These are phyloP conservation scores for Saccharomyces jurei DNA, from an alignment of 805 yeast species.

Conservation along the genomic window DNA sequence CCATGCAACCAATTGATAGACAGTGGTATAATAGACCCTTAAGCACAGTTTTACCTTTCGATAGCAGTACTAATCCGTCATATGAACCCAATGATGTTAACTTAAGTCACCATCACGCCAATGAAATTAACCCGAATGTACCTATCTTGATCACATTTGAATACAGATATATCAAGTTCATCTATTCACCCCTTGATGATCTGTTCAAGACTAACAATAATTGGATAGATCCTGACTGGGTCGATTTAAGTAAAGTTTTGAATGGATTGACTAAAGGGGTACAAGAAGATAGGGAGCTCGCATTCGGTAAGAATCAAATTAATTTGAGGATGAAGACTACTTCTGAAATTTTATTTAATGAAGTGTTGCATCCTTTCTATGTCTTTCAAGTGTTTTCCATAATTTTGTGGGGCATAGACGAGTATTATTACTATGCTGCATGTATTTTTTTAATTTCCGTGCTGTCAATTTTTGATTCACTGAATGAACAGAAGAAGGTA, in stretches of 20 bases:
- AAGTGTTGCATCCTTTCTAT: constrained; percentile 90
- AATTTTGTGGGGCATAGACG: constrained; percentile 83
- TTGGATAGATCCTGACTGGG: constrained; percentile 85
- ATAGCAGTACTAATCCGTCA: constrained; percentile 19
- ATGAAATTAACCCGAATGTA: constrained; percentile 36
- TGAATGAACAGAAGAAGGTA: constrained; percentile 77
- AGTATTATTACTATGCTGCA: constrained; percentile 86
- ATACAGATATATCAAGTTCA: constrained; percentile 75
- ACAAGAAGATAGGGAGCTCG: constrained; percentile 58
- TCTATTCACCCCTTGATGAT: constrained; percentile 82
- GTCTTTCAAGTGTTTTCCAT: constrained; percentile 91
- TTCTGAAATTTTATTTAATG: constrained; percentile 63
- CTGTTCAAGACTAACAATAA: constrained; percentile 72
- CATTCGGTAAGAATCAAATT: constrained; percentile 72
- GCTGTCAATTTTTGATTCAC: constrained; percentile 68
- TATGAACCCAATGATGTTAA: constrained; percentile 16
- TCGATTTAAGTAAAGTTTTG: constrained; percentile 42
- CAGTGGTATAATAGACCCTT: constrained; percentile 62
- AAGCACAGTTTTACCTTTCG: constrained; percentile 49
- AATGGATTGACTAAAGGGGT: constrained; percentile 63
- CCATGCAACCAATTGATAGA: constrained; percentile 47
- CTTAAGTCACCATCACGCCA: constrained; percentile 18
- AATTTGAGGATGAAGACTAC: constrained; percentile 68
- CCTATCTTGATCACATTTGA: constrained; percentile 65
- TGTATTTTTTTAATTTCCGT: constrained; percentile 86